Evolutionary conservation across 2,329 filamentous ascomycete species (phyloP).

Genomic region (Verticillium tricorpus): DNA sequence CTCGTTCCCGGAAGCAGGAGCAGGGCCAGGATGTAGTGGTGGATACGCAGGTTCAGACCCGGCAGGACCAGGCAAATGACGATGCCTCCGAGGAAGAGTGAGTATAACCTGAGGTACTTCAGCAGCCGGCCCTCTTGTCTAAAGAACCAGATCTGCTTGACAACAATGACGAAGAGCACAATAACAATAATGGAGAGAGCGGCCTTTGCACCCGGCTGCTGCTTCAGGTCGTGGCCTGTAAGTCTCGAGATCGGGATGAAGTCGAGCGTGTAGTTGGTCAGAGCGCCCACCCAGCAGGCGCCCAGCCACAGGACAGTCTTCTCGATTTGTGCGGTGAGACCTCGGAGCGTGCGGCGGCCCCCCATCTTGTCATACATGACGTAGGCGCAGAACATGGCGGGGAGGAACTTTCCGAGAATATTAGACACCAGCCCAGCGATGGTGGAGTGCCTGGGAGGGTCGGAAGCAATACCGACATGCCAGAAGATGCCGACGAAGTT

Average conservation of each 20-base stretch:
- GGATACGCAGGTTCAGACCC: slow-evolving; percentile 76
- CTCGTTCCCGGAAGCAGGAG: slow-evolving; percentile 83
- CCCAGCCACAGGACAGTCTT: slow-evolving; percentile 90
- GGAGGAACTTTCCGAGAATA: slow-evolving; percentile 76
- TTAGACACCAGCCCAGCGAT: slow-evolving; percentile 71
- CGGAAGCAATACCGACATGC: slow-evolving; percentile 84
- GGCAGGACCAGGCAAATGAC: slow-evolving; percentile 69
- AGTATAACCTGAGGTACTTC: slow-evolving; percentile 74
- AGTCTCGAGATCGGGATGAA: slow-evolving; percentile 90
- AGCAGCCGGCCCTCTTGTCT: slow-evolving; percentile 78
- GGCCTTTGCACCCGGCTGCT: slow-evolving; percentile 83
- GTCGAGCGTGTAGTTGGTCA: slow-evolving; percentile 94
- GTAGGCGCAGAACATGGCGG: slow-evolving; percentile 81
- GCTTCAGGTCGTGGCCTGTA: slow-evolving; percentile 82
- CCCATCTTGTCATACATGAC: slow-evolving; percentile 79
- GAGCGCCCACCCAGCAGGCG: slow-evolving; percentile 80
- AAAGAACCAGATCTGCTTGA: slow-evolving; percentile 79
- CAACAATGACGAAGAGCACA: slow-evolving; percentile 61
- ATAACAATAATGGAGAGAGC: slow-evolving; percentile 77
- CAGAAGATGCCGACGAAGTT: slow-evolving; percentile 80
- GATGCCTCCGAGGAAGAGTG: slow-evolving; percentile 61
- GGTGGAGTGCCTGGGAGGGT: slow-evolving; percentile 67
- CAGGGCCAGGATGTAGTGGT: slow-evolving; percentile 90
- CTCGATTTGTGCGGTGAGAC: slow-evolving; percentile 77
- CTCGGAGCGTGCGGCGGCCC: slow-evolving; percentile 64